These are phyloP conservation scores for Lepraria neglecta DNA, from an alignment of 495 filamentous ascomycete species.

Conservation along the genomic window DNA sequence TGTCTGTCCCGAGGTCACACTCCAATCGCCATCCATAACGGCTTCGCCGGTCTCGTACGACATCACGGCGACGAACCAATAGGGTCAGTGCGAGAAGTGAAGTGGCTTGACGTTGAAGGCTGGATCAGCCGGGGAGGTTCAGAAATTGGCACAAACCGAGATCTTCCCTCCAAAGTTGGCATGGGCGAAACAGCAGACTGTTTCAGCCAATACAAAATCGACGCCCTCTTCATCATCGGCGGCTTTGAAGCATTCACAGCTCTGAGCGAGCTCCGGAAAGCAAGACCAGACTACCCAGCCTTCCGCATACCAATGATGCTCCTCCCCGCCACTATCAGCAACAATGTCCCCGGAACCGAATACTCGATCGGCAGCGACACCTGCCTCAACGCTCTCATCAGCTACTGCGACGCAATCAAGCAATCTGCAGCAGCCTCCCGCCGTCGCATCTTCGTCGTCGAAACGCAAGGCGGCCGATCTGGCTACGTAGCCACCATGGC, in stretches of 20 bases:
- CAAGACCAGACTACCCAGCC: conserved; percentile 66
- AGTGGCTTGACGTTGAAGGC: conserved; percentile 88
- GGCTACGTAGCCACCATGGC: conserved; percentile 92
- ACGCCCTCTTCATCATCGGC: conserved; percentile 87
- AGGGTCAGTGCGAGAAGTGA: conserved; percentile 73
- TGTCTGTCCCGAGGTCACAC: conserved; percentile 90
- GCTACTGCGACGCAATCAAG: conserved; percentile 95
- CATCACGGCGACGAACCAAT: conserved; percentile 79
- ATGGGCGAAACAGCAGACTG: conserved; percentile 76
- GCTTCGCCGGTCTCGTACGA: conserved; percentile 88
- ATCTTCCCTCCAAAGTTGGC: conserved; percentile 75
- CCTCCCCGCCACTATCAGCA: conserved; percentile 93
- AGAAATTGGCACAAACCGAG: conserved; percentile 96
- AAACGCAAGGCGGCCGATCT: conserved; percentile 91
- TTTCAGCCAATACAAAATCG: conserved; percentile 80
- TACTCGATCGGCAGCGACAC: conserved; percentile 96
- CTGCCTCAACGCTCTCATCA: conserved; percentile 91
- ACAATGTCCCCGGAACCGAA: conserved; percentile 97
- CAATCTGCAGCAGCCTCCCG: conserved; percentile 92
- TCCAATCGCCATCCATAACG: conserved; percentile 88
- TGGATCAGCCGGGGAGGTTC: conserved; percentile 97
- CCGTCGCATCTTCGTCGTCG: conserved; percentile 91
- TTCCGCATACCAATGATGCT: conserved; percentile 91
- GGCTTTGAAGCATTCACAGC: conserved; percentile 97
- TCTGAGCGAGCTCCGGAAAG: conserved; percentile 76